Conservation (phyloP, 1,284 basidiomycete genomes). For the Ceratorhiza oryzae-sativae region DNA sequence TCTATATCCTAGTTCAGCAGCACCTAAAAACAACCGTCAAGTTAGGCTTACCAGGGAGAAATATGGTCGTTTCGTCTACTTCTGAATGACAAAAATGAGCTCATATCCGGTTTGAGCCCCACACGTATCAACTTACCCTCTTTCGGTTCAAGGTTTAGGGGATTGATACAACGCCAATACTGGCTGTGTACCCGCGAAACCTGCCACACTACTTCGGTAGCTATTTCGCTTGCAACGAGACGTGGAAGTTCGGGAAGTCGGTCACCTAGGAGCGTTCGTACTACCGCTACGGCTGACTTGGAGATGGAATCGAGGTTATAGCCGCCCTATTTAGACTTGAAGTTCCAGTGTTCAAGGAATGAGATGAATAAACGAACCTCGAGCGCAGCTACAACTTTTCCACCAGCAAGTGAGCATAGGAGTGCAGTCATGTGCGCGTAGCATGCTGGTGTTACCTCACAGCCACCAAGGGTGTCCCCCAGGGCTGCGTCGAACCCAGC, state of each 20-base stretch:
- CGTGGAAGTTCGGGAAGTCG: slow-evolving; percentile 76
- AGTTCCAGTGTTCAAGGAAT: neutral
- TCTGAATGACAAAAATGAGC: slow-evolving; percentile 52
- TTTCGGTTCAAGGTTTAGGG: slow-evolving; percentile 77
- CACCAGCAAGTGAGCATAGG: slow-evolving; percentile 87
- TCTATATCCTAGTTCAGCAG: neutral
- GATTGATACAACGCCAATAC: slow-evolving; percentile 88
- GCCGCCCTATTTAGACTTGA: slow-evolving; percentile 71
- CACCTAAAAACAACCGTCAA: neutral
- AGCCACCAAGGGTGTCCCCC: slow-evolving; percentile 91
- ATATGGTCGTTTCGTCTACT: slow-evolving; percentile 63
- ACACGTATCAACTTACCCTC: slow-evolving; percentile 60
- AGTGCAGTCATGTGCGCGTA: slow-evolving; percentile 99
- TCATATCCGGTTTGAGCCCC: slow-evolving; percentile 26
- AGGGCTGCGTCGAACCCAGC: slow-evolving; percentile 97
- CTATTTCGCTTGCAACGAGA: slow-evolving; percentile 75
- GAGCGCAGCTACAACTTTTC: slow-evolving; percentile 89
- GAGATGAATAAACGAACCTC: slow-evolving; percentile 66
- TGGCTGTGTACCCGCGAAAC: slow-evolving; percentile 87
- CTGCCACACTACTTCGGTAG: slow-evolving; percentile 86
- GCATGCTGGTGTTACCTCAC: slow-evolving; percentile 89
- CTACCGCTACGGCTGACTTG: slow-evolving; percentile 85
- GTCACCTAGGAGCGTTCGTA: slow-evolving; percentile 84
- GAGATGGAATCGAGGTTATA: slow-evolving; percentile 94
- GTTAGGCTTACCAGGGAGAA: slow-evolving; percentile 64